These are phyloP conservation scores for Peniophora sp. DNA, from an alignment of 1,284 basidiomycete species.

Conservation along the genomic window DNA sequence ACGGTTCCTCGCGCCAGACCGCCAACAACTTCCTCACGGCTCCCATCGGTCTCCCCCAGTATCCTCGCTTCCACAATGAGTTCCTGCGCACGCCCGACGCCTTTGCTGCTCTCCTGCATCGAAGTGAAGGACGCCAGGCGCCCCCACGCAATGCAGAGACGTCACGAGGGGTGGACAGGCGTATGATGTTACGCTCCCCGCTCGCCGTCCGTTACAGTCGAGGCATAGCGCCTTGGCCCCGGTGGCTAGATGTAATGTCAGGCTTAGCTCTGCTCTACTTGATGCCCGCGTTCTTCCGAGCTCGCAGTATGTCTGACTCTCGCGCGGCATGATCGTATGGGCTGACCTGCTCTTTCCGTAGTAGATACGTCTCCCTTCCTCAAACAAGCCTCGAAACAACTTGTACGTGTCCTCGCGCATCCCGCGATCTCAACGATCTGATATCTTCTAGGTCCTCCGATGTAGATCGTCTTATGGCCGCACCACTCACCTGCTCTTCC, in stretches of 20 bases:
- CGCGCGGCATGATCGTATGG: not conserved
- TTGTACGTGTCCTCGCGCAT: constrained; percentile 16
- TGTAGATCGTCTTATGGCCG: constrained; percentile 40
- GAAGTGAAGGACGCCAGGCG: constrained; percentile 17
- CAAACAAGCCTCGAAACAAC: constrained; percentile 30
- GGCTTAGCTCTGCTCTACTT: constrained; percentile 46
- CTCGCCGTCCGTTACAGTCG: constrained; percentile 20
- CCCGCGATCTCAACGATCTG: too few relatives aligned
- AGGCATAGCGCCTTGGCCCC: constrained; percentile 23
- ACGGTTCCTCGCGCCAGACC: constrained; percentile 48
- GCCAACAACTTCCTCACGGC: constrained; percentile 61
- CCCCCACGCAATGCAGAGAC: constrained; percentile 28
- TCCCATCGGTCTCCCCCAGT: constrained; percentile 55
- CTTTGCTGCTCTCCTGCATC: constrained; percentile 36
- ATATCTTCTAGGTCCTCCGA: constrained; percentile 9
- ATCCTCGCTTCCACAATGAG: constrained; percentile 35
- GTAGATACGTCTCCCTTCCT: constrained; percentile 14
- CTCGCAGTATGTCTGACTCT: constrained; percentile 34
- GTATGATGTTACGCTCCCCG: constrained; percentile 28
- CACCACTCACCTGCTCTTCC: constrained; percentile 29
- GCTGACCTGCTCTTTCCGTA: not conserved
- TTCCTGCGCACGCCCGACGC: constrained; percentile 57
- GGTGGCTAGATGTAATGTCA: constrained; percentile 40
- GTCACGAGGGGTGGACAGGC: constrained; percentile 28
- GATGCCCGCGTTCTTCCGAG: constrained; percentile 46